phyloP scores from a whole-genome alignment of 768 basidiomycete genomes.

The Phaeotremella skinneri region DNA sequence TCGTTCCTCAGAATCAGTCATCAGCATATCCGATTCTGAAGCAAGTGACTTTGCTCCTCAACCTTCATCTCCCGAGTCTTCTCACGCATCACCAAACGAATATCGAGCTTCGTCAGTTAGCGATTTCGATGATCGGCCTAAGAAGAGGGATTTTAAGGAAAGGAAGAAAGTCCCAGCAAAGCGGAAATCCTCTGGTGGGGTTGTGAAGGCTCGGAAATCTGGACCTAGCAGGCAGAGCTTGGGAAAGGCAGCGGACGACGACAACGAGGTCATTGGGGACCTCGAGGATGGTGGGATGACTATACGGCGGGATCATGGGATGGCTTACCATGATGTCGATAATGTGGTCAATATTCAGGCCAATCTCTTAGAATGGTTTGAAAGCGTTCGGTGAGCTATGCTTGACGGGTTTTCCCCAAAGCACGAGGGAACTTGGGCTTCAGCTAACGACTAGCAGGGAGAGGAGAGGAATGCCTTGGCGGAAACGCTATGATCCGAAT shows the following conservation, averaged over 20 bases:
- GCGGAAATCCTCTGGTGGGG: background rate
- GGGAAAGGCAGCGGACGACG: background rate
- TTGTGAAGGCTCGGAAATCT: background rate
- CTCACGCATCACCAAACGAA: background rate
- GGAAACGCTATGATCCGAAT: slow-evolving; percentile 61
- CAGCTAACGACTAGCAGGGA: slow-evolving; percentile 43
- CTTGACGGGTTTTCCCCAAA: background rate
- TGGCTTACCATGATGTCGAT: slow-evolving; percentile 29
- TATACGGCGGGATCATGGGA: slow-evolving; percentile 22
- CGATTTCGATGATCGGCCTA: background rate
- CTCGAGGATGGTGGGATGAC: slow-evolving; percentile 23
- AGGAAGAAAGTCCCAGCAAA: background rate
- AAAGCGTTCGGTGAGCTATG: slow-evolving; percentile 57
- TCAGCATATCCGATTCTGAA: slow-evolving; percentile 12
- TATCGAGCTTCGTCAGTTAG: background rate
- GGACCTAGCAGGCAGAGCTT: background rate
- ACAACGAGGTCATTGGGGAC: slow-evolving; percentile 10
- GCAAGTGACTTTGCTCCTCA: slow-evolving; percentile 9
- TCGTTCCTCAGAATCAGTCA: slow-evolving; percentile 12
- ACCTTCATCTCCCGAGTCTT: background rate
- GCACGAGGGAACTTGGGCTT: background rate
- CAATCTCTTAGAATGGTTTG: slow-evolving; percentile 64
- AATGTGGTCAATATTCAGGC: slow-evolving; percentile 27
- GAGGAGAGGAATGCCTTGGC: slow-evolving; percentile 85
- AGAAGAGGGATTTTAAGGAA: background rate